Evolutionary conservation across 2,329 filamentous ascomycete species (phyloP).

Genomic region (Polytolypa hystricis): DNA sequence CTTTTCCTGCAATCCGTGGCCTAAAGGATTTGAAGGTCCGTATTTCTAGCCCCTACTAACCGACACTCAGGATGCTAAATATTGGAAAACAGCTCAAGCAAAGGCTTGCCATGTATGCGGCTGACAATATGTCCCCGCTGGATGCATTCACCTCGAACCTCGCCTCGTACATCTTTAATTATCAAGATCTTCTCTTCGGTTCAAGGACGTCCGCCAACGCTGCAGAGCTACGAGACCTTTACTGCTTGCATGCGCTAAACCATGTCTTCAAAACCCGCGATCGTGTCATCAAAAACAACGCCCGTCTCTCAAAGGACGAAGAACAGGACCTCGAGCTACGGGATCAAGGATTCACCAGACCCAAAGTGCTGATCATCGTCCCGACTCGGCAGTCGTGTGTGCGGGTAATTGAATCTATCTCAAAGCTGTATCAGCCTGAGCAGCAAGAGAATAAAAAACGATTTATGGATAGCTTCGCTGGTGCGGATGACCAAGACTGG

Average conservation of each 20-base stretch:
- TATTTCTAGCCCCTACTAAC: too few species aligned
- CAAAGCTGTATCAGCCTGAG: conserved; percentile 64
- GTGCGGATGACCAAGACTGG: conserved; percentile 57
- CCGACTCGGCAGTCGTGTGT: conserved; percentile 82
- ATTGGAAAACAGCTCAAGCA: conserved; percentile 56
- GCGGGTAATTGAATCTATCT: conserved; percentile 65
- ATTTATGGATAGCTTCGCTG: conserved; percentile 73
- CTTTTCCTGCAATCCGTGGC: conserved; percentile 22
- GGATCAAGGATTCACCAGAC: conserved; percentile 91
- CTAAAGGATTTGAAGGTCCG: conserved; percentile 27
- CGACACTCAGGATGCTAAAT: too few species aligned
- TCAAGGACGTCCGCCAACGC: conserved; percentile 60
- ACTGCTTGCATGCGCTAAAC: conserved; percentile 76
- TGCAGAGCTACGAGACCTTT: conserved; percentile 55
- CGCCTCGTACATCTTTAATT: conserved; percentile 64
- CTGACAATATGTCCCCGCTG: conserved; percentile 46
- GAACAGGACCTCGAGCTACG: conserved; percentile 61
- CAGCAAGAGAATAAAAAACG: conserved; percentile 93
- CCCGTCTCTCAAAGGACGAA: conserved; percentile 58
- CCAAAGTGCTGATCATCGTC: conserved; percentile 81
- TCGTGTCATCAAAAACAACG: conserved; percentile 83
- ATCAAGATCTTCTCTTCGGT: conserved; percentile 69
- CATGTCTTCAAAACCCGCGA: conserved; percentile 91
- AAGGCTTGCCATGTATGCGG: conserved; percentile 48
- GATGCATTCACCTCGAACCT: conserved; percentile 53